phyloP scores from a whole-genome alignment of 2,329 filamentous ascomycete genomes.

The Diaporthe eres region DNA sequence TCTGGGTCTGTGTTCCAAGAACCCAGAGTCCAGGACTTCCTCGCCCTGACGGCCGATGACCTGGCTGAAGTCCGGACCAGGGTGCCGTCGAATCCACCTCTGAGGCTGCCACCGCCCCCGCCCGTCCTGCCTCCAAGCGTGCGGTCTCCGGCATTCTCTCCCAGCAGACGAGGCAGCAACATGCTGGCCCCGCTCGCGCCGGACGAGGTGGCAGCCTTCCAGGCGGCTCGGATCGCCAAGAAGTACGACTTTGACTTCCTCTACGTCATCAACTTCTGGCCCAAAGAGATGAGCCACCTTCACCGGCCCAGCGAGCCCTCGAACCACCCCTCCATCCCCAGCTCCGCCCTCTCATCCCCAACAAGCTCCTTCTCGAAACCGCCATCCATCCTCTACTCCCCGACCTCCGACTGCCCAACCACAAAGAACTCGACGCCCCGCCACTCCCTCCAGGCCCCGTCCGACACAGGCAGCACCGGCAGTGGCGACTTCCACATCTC shows the following conservation, averaged over 20 bases:
- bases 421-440: constrained; percentile 40
- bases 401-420: constrained; percentile 26
- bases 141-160: constrained; percentile 56
- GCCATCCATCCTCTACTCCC: constrained; percentile 38
- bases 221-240: constrained; percentile 68
- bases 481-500: constrained; percentile 30
- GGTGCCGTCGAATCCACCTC: constrained; percentile 42
- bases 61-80: constrained; percentile 62
- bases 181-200: constrained; percentile 58
- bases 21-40: constrained; percentile 67
- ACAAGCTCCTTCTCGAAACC: constrained; percentile 30
- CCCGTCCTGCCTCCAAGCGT: constrained; percentile 30
- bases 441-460: constrained; percentile 33
- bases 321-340: background rate
- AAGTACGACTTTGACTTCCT: constrained; percentile 71
- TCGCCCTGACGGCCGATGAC: constrained; percentile 69
- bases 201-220: constrained; percentile 64
- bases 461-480: constrained; percentile 11
- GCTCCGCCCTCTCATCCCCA: constrained; percentile 11
- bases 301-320: constrained; percentile 39
- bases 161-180: constrained; percentile 6
- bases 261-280: constrained; percentile 73
- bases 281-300: constrained; percentile 50
- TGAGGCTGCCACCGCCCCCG: constrained; percentile 33
- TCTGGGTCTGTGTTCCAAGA: constrained; percentile 60